Evolutionary conservation across 2,329 filamentous ascomycete species (phyloP), one percentile per base, ranked within the genome.

Genomic region (Aspergillus flavus): DNA sequence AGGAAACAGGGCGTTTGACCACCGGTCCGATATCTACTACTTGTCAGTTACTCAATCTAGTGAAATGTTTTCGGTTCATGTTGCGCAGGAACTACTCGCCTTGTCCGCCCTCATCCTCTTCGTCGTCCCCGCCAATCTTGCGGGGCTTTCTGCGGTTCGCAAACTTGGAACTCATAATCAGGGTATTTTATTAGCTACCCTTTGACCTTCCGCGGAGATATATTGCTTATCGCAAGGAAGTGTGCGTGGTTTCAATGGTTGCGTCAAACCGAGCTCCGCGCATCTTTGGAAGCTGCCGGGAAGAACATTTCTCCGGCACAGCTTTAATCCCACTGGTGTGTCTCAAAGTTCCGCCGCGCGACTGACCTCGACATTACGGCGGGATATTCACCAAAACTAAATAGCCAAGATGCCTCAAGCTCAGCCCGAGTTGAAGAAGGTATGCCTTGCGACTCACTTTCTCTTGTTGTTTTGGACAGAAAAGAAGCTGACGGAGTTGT

Each of bases 351-450:
- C 69, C 64, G 66, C 68, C 64, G 59, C 64, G 69, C 67, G 64
- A 68, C 57, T 65, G 62, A 66, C 61, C 64, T 66, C 64, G 63
- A 64, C 65, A 70, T 46, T 62, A 70, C 72, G 61, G 66, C 63
- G 61, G 68, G 66, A 69, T 54, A 71, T 65, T 9, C 61, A 66
- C 45, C 56, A 62, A 63, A 63, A 71, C 58, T 63, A 64, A 67
- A 56, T 68, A 63, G 69, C 64, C 83, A 91, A 85, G 70, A 99
- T 99, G 95, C 93, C 95, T 83, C 94, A 96, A 89, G 94, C 95
- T 79, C 95, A 98, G 83, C 95, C 95, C 74, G 96, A 99, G 84
- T 88, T 99, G 68, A 99, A 98, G 84, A 99, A 98, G 89, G 95
- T 96, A 82, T 63, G 77, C 76, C 43, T 7, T 21, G 2, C 34